Conservation (phyloP, 306 rosid genomes). For the Begonia fuchsioides region DNA sequence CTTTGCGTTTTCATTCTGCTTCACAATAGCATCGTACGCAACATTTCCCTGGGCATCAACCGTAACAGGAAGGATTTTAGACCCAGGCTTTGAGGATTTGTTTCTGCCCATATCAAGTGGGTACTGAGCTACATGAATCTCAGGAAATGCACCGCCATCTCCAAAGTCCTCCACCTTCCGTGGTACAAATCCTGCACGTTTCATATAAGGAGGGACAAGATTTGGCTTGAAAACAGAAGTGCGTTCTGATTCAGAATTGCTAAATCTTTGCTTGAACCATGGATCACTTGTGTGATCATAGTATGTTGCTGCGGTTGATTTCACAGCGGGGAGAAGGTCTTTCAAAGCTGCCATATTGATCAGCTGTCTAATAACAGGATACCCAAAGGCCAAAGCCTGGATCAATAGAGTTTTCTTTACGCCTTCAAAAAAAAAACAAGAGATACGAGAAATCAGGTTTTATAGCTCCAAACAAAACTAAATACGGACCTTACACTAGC, state of each 20-base stretch:
- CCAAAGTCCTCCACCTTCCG: constrained; percentile 73
- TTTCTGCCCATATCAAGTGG: constrained; percentile 82
- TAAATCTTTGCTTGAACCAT: constrained; percentile 81
- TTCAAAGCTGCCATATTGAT: constrained; percentile 48
- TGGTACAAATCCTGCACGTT: constrained; percentile 73
- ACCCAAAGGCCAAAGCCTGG: neutral
- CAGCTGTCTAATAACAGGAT: neutral
- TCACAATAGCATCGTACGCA: constrained; percentile 78
- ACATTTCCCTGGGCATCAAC: constrained; percentile 77
- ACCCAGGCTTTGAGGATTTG: constrained; percentile 36
- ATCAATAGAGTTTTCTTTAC: no score
- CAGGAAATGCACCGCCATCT: constrained; percentile 85
- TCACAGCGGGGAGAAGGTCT: constrained; percentile 59
- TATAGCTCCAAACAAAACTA: no score
- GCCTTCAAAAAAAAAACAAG: no score
- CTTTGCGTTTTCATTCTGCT: constrained; percentile 64
- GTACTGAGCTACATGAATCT: constrained; percentile 82
- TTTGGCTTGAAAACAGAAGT: constrained; percentile 27
- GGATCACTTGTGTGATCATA: constrained; percentile 78
- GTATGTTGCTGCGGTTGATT: constrained; percentile 36
- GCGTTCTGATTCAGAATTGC: constrained; percentile 43
- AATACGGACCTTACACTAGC: no score
- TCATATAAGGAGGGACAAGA: constrained; percentile 54
- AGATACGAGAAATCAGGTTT: no score
- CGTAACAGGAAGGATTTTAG: constrained; percentile 60